Evolutionary conservation across 345 rosid genomes (phyloP), one percentile per base, ranked within the genome.

Genomic region (Capsella bursapastoris): DNA sequence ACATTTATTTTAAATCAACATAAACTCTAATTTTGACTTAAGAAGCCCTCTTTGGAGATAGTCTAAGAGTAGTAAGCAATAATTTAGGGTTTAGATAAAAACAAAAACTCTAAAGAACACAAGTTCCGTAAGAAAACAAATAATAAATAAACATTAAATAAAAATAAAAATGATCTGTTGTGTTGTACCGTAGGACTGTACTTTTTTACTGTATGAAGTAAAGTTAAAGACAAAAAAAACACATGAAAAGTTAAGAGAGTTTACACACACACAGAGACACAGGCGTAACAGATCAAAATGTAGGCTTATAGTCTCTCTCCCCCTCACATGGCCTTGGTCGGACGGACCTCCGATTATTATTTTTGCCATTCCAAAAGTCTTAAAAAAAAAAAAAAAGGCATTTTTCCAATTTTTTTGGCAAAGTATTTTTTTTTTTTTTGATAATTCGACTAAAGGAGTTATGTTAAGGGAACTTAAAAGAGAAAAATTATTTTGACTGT

Each of bases 311-410:
- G 60, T 76, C 60, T 57, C 37, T 57, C 18, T 18, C 18, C 18
- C 56, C 52, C 28, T 64, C 80, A 77, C 80, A 77, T 77, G 80
- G 75, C 76, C 15, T 49, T 64, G 38, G 76, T 77, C 80, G 80
- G 76, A 22, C 25, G 25, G 25, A 22, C 25, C 25, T 22, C 25
- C 25, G 25, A 22, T 22, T 22, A 22, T 22, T 22, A 22, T 22
- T 22, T 22, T 22, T 22, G 2, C 1, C 25, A 1, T 22, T 22
- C 1, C 25, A 22, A 22, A 22, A 22, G 25, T 22, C 1, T 1
- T 22, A 22, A 22, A 22, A 22, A 22, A 22, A 22, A 22, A 22
- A 22, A 22, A 1, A 1, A 22, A 22, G 25, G 1, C 25, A 22
- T 22, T 22, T 22, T 22, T 22, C 1, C 25, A 1, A 22, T 22